Conservation (phyloP, 1,284 basidiomycete species). For the Phaffia rhodozyma region DNA sequence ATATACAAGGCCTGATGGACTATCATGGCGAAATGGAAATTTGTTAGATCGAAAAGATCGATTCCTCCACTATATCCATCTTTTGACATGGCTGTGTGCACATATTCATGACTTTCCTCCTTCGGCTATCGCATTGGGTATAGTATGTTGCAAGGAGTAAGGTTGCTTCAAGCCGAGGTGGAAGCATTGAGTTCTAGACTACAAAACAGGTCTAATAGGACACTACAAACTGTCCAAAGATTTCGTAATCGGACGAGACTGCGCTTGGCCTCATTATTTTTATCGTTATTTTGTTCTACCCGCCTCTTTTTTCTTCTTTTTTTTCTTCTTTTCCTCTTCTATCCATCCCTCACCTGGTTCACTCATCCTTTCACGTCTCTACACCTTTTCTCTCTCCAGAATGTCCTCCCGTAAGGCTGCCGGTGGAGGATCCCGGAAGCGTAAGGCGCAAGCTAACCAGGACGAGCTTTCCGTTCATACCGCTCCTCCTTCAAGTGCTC, state of each 20-base stretch:
- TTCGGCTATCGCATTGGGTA: background rate
- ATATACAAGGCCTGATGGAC: too few species aligned
- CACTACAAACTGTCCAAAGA: background rate
- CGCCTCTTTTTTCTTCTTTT: constrained; percentile 2
- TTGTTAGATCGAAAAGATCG: too few species aligned
- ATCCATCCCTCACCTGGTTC: constrained; percentile 10
- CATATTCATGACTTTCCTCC: background rate
- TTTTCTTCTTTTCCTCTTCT: background rate
- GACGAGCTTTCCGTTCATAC: too few species aligned
- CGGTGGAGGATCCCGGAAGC: too few species aligned
- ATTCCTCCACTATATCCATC: too few species aligned
- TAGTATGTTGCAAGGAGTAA: background rate
- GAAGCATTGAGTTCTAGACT: background rate
- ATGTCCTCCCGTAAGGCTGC: background rate
- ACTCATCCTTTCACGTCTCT: background rate
- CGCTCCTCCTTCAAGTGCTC: too few species aligned
- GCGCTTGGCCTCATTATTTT: background rate
- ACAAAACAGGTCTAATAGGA: background rate
- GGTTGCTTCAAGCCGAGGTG: background rate
- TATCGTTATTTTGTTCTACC: background rate
- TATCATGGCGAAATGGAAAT: too few species aligned
- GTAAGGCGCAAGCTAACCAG: too few species aligned
- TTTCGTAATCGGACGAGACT: background rate
- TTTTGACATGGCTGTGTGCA: too few species aligned
- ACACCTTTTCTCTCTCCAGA: background rate